Conservation (phyloP, 2,329 filamentous ascomycete genomes). For the Simplicillium sp. region DNA sequence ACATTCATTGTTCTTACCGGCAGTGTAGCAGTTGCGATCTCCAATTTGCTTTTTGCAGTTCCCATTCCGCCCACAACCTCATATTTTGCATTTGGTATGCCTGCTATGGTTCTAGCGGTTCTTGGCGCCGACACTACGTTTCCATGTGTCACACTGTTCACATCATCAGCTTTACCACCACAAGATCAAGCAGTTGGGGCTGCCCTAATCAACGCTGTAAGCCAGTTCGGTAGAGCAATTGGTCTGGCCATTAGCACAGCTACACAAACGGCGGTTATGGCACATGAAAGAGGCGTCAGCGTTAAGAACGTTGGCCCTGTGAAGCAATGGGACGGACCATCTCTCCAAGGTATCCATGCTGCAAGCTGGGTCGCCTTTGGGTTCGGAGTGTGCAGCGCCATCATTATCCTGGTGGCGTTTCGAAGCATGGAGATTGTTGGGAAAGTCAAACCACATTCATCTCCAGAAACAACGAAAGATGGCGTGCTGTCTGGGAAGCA, state of each 20-base stretch:
- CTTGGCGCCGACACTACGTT: constrained; percentile 59
- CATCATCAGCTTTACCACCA: constrained; percentile 48
- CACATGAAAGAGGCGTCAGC: constrained; percentile 29
- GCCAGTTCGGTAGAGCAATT: constrained; percentile 56
- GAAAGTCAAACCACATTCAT: constrained; percentile 15
- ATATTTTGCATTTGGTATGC: constrained; percentile 60
- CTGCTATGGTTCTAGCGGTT: constrained; percentile 56
- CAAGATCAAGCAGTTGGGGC: constrained; percentile 61
- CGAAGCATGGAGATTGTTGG: constrained; percentile 44
- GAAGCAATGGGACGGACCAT: constrained; percentile 31
- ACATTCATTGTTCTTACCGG: constrained; percentile 49
- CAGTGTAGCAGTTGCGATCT: constrained; percentile 42
- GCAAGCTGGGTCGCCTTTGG: constrained; percentile 44
- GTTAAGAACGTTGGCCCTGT: constrained; percentile 35
- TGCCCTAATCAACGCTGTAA: constrained; percentile 57
- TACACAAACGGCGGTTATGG: constrained; percentile 53
- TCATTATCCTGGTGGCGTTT: constrained; percentile 37
- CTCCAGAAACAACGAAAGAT: not conserved
- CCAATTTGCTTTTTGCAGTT: constrained; percentile 52
- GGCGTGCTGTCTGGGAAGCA: too few relatives aligned
- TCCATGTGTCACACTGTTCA: constrained; percentile 57
- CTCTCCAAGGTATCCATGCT: constrained; percentile 37
- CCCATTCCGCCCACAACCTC: constrained; percentile 50
- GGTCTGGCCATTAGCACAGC: constrained; percentile 56
- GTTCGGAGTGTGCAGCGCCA: constrained; percentile 31